Base-by-base conservation (phyloP, 2,329 filamentous ascomycete genomes). In the Simplicillium sp. region DNA sequence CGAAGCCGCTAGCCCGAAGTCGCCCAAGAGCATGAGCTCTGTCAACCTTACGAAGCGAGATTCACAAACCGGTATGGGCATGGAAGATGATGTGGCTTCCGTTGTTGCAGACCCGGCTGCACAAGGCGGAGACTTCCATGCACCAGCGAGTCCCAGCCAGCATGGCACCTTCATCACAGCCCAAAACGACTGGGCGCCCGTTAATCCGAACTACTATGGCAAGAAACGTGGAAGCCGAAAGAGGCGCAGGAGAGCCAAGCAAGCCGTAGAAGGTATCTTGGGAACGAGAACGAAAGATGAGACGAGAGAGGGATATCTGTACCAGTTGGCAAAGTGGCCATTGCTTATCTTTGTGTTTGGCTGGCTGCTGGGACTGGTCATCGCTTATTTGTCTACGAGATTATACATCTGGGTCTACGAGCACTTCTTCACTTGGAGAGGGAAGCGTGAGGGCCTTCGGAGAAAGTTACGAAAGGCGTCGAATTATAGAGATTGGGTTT, bases 401-500 rank as follows among this genome's bases (percentile, higher is more conserved):
- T 64, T 89, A 46, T 98, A 98, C 65, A 92, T 98, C 49, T 88
- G 82, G 64, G 64, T 86, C 2, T 98, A 97, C 65, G 92, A 98
- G 61, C 85, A 94, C 53, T 85, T 84, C 56, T 71, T 96, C 42
- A 84, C 88, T 17, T 97, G 92, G 90, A 75, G 87, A 33, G 92
- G 92, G 5, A 75, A 73, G 52, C 73, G 89, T 38, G 77, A 94
- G 58, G 68, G 62, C 34, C 65, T 97, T 33, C 72, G 90, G 31
- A 71, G 75, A 41, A 79, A 77, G 37, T 70, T 98, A 60, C 80
- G 84, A 41, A 68, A 70, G 8, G 82, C 88, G 35, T 77, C 71
- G 7, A 84, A 73, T 44, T 97, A 97, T 58, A 64, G 73, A 33
- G 86, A 92, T 54, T 98, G 92, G 92, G 77, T 90, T 7, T 64